Conservation (phyloP, 768 basidiomycete genomes). For the Stropharia rugosoannulata region DNA sequence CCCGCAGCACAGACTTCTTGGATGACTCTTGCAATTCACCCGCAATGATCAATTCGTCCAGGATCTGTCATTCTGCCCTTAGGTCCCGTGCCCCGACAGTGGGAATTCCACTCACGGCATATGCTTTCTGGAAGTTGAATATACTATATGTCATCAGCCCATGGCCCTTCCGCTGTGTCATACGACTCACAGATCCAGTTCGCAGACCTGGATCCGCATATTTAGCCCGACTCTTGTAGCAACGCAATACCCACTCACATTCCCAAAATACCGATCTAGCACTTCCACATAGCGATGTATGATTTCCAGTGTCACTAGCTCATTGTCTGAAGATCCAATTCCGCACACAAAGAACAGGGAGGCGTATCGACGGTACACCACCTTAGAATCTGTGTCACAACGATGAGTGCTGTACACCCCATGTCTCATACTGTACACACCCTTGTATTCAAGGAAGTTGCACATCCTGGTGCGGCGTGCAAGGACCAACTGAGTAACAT, state of each 20-base stretch:
- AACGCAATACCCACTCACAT: slow-evolving; percentile 49
- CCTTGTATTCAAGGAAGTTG: slow-evolving; percentile 99
- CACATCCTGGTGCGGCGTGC: slow-evolving; percentile 97
- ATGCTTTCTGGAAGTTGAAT: slow-evolving; percentile 99
- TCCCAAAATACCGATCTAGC: slow-evolving; percentile 90
- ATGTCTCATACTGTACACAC: slow-evolving; percentile 38
- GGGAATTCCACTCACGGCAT: slow-evolving; percentile 57
- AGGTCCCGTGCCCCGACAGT: slow-evolving; percentile 1
- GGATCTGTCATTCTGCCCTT: slow-evolving; percentile 45
- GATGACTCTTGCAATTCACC: slow-evolving; percentile 98
- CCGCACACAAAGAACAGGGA: slow-evolving; percentile 96
- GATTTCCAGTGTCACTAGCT: slow-evolving; percentile 90
- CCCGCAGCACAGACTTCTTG: slow-evolving; percentile 80
- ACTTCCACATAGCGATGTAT: slow-evolving; percentile 96
- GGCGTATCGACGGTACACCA: slow-evolving; percentile 95
- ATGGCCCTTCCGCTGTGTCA: slow-evolving; percentile 7
- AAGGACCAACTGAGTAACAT: slow-evolving; percentile 96
- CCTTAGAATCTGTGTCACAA: slow-evolving; percentile 68
- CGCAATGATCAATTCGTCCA: slow-evolving; percentile 96
- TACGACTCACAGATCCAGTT: slow-evolving; percentile 83
- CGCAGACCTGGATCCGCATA: slow-evolving; percentile 65
- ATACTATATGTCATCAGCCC: slow-evolving; percentile 54
- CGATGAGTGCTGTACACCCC: neutral
- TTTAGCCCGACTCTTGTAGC: slow-evolving; percentile 13
- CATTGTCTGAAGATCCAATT: slow-evolving; percentile 85